phyloP scores from a whole-genome alignment of 345 rosid genomes.

The Barbarea vulgaris region DNA sequence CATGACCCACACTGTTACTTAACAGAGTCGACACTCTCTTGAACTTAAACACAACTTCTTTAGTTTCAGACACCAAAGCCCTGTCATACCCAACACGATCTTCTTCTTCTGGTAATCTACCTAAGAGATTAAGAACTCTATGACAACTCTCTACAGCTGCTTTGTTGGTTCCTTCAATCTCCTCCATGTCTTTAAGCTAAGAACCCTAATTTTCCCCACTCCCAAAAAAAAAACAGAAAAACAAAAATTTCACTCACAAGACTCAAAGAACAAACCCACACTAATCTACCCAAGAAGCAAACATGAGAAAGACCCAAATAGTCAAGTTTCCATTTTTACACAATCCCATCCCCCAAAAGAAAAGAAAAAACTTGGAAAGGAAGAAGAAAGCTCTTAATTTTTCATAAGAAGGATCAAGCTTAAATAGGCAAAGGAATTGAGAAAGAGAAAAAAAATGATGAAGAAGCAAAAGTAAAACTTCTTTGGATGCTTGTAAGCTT shows the following conservation, averaged over 20 bases:
- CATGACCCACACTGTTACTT: conserved; percentile 79
- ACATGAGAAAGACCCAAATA: conserved; percentile 35
- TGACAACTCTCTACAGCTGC: conserved; percentile 87
- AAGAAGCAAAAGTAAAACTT: conserved; percentile 35
- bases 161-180: conserved; percentile 81
- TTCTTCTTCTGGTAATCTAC: conserved; percentile 61
- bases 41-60: conserved; percentile 86
- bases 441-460: conserved; percentile 19
- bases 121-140: conserved; percentile 65
- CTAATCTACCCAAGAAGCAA: conserved; percentile 24
- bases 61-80: conserved; percentile 69
- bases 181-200: conserved; percentile 63
- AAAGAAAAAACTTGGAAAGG: conserved; percentile 7
- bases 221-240: neutral
- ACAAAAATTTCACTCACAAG: neutral
- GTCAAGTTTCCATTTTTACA: conserved; percentile 45
- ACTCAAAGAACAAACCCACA: conserved; percentile 34
- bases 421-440: conserved; percentile 6
- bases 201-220: conserved; percentile 38
- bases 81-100: conserved; percentile 55
- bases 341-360: conserved; percentile 22
- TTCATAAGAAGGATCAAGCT: conserved; percentile 4
- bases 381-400: neutral
- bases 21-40: conserved; percentile 81
- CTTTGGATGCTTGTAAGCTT: conserved; percentile 41